These are phyloP conservation scores for Gentiana macrophylla DNA, from an alignment of 257 asterid genomes.

Conservation along the genomic window DNA sequence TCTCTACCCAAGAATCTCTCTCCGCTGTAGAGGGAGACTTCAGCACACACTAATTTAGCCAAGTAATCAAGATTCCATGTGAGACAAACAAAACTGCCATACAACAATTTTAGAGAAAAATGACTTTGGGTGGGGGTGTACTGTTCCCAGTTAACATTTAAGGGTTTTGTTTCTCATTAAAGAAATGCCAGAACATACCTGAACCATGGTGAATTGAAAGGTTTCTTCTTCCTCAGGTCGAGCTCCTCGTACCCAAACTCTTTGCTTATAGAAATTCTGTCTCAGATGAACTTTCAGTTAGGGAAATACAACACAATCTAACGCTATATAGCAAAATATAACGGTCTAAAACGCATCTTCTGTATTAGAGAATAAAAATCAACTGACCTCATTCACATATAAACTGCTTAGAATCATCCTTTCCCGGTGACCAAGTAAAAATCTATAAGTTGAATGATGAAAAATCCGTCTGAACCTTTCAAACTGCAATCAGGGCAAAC, in stretches of 20 bases:
- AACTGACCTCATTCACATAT: constrained; percentile 62
- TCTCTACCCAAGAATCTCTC: too few relatives aligned
- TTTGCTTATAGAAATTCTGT: constrained; percentile 64
- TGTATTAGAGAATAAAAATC: not conserved
- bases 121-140: too few relatives aligned
- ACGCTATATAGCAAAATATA: not conserved
- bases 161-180: not conserved
- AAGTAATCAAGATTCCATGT: too few relatives aligned
- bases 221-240: constrained; percentile 90
- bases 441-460: constrained; percentile 89
- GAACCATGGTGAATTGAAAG: constrained; percentile 79
- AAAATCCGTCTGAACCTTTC: constrained; percentile 89
- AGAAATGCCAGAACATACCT: constrained; percentile 33
- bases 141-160: too few relatives aligned
- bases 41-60: too few relatives aligned
- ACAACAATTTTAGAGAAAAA: too few relatives aligned
- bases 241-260: constrained; percentile 82
- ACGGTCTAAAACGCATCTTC: not conserved
- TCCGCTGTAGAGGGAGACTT: too few relatives aligned
- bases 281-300: constrained; percentile 14
- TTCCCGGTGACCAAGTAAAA: constrained; percentile 76
- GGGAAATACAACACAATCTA: constrained; percentile 2
- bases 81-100: too few relatives aligned
- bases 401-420: constrained; percentile 83
- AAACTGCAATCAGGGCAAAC: constrained; percentile 36